These are phyloP conservation scores for Candida sp. DNA, from an alignment of 1,139 yeast species.

Conservation along the genomic window DNA sequence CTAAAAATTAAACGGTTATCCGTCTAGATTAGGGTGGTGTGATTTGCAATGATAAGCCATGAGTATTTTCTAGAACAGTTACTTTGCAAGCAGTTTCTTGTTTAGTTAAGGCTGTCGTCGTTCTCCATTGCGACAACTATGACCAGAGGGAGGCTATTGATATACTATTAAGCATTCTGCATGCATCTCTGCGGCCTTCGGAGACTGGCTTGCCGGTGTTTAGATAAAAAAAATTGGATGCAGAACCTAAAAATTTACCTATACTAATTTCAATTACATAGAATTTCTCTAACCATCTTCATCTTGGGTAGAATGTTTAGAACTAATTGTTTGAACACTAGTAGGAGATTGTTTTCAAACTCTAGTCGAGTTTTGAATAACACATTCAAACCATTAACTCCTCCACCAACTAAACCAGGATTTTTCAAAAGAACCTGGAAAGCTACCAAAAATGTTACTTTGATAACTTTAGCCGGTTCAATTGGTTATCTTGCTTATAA, in stretches of 20 bases:
- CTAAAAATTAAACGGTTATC: too few species aligned
- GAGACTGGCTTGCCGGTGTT: slow-evolving; percentile 3
- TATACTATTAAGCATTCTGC: not conserved
- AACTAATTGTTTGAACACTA: slow-evolving; percentile 3
- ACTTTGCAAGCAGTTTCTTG: too few species aligned
- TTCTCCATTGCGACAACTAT: not conserved
- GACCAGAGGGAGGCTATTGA: not conserved
- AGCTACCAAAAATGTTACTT: slow-evolving; percentile 24
- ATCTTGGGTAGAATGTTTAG: not conserved
- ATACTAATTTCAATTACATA: not conserved
- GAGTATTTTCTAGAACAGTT: too few species aligned
- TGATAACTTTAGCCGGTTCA: slow-evolving; percentile 27
- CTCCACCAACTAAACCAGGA: slow-evolving; percentile 11
- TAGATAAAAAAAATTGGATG: not conserved
- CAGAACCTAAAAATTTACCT: not conserved
- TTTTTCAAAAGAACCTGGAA: slow-evolving; percentile 24
- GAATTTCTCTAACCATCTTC: not conserved
- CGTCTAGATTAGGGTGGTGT: too few species aligned
- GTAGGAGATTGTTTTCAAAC: slow-evolving; percentile 16
- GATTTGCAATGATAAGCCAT: too few species aligned
- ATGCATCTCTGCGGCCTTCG: not conserved
- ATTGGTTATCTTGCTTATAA: slow-evolving; percentile 52
- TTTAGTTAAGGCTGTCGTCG: too few species aligned
- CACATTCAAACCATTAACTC: slow-evolving; percentile 5
- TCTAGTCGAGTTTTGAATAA: slow-evolving; percentile 11